phyloP scores from a whole-genome alignment of 192 early-diverging fungal species.

The Entomortierella parvispora region DNA sequence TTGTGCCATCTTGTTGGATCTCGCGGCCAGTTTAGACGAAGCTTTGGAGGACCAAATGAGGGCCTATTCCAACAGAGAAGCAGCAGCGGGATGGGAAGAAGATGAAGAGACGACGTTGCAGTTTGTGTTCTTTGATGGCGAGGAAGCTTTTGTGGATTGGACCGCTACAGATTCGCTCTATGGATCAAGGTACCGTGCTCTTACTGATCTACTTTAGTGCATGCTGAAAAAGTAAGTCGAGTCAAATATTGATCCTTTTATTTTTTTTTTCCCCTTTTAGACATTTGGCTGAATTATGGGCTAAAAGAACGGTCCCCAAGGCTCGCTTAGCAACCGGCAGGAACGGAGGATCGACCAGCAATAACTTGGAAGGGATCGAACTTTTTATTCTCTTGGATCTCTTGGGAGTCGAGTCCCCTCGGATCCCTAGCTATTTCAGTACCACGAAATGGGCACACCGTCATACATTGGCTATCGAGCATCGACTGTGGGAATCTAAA shows the following conservation, averaged over 20 bases:
- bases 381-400: slow-evolving; percentile 90
- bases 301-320: slow-evolving; percentile 45
- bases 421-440: slow-evolving; percentile 68
- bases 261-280: slow-evolving; percentile 22
- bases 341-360: slow-evolving; percentile 39
- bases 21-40: slow-evolving; percentile 76
- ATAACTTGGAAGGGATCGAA: slow-evolving; percentile 78
- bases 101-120: slow-evolving; percentile 73
- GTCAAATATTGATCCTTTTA: neutral
- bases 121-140: slow-evolving; percentile 97
- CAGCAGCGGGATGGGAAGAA: slow-evolving; percentile 9
- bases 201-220: too few relatives aligned
- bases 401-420: slow-evolving; percentile 69
- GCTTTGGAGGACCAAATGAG: slow-evolving; percentile 53
- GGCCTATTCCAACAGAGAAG: too few relatives aligned
- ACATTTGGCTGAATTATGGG: slow-evolving; percentile 88
- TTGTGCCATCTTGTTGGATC: slow-evolving; percentile 89
- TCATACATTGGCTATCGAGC: slow-evolving; percentile 76
- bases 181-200: slow-evolving; percentile 75
- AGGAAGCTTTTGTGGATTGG: slow-evolving; percentile 90
- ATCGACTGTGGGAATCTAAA: slow-evolving; percentile 59
- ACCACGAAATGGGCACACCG: slow-evolving; percentile 75
- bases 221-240: too few relatives aligned
- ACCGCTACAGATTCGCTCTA: slow-evolving; percentile 85
- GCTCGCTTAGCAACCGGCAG: slow-evolving; percentile 24